Base-by-base conservation (phyloP, 1,284 basidiomycete genomes). In the Apiotrichum veenhuisii region DNA sequence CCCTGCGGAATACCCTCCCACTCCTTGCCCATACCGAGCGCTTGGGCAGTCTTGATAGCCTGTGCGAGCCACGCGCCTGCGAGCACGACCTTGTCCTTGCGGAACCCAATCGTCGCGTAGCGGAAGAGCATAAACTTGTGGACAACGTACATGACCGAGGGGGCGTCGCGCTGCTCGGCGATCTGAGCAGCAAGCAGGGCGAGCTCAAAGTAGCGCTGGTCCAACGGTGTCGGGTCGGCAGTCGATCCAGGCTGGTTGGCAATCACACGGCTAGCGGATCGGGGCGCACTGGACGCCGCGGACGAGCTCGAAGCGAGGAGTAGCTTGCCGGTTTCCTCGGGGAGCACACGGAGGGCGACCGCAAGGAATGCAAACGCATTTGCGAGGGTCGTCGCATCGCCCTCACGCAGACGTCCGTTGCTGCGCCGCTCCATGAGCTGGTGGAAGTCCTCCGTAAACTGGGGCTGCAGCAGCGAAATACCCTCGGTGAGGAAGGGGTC, bases 401-500 rank as follows among this genome's bases (percentile, higher is more conserved):
- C 71, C 40, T 61, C 61, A 37, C 64, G 62, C 15, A 67, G 58
- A 34, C 65, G 59, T 22, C 42, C 52, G 5, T 55, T 56, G 5
- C 50, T 40, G 15, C 61, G 60, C 20, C 71, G 66, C 38, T 71
- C 67, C 5, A 68, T 34, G 25, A 74, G 43, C n/a, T 64, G 58
- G 27, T 66, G 60, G 51, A 69, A 69, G 41, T 72, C 69, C 0
- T 69, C 67, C 18, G 65, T 51, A 43, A 67, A 74, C 52, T 70
- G 69, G 2, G 69, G 66, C 41, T 70, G 70, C 8, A 75, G 68
- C 2, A 75, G 64, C 9, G 70, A 68, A 25, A 75, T 66, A 2
- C 73, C 73, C 57, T 74, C 70, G n/a, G 67, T 64, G 25, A 75
- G 58, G 62, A 74, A 72, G 15, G 71, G 68, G 57, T 75, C 73